Base-by-base conservation (phyloP, 179 eudicot genomes). In the Vitellaria paradoxa region DNA sequence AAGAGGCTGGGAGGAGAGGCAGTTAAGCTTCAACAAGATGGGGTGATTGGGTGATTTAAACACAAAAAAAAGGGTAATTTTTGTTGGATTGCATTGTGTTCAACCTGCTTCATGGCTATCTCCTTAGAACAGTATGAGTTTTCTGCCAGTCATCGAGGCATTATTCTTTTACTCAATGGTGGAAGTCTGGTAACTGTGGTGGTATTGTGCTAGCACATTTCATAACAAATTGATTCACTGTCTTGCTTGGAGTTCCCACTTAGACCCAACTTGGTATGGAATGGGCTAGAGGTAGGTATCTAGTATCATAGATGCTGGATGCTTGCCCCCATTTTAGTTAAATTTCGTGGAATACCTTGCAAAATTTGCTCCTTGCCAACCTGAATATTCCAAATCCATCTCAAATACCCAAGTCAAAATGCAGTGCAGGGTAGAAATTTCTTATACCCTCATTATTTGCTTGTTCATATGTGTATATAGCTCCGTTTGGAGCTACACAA, bases 1-100 rank as follows among this genome's bases (percentile, higher is more conserved):
- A 30, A 6, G 71, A 30, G 47, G 69, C 12, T 47, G 24, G 46
- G 13, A 52, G 72, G 78, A 75, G 71, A 65, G 50, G 70, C 24
- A 12, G 60, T n/a, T 11, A 13, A 14, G 45, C n/a, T 45, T 10
- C 4, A 5, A 30, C 24, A 65, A 26, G 46, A 65, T 12, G 68
- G 8, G 18, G 12, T 50, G 55, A 8, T 50, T 8, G 55, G 9
- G 55, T 7, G 12, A 12, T 50, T 7, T 50, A 50, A 50, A 50
- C 37, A 30, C 37, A 30, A 30, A 30, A 30, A 30, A 30, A 30
- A 0, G 37, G 2, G 37, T 30, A 30, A 30, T 30, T 30, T 30
- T 30, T 30, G 12, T 12, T 12, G 55, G 11, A 2, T 12, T 50
- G 9, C 55, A 1, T 50, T 50, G 55, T 2, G 55, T 50, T 8